Conservation (phyloP, 2,329 filamentous ascomycete species). For the Stagonosporopsis vannaccii region DNA sequence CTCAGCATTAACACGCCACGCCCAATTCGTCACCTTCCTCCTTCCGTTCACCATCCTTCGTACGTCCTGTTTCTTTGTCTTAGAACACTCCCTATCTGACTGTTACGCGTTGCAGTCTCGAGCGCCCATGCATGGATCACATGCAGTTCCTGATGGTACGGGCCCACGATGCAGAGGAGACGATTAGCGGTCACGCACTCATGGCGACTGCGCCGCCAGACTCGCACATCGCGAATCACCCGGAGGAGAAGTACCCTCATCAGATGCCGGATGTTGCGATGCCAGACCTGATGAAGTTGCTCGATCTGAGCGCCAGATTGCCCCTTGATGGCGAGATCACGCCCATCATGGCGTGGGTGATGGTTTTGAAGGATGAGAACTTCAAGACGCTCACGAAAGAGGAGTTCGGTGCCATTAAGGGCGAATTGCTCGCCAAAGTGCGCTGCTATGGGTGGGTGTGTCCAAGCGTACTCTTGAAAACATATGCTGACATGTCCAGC, state of each 20-base stretch:
- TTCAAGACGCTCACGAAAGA: conserved; percentile 69
- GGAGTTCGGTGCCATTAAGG: conserved; percentile 76
- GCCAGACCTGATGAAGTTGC: conserved; percentile 77
- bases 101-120: conserved; percentile 66
- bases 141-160: conserved; percentile 77
- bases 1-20: conserved; percentile 45
- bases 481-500: conserved; percentile 44
- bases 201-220: conserved; percentile 91
- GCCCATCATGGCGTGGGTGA: conserved; percentile 93
- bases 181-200: conserved; percentile 82
- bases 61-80: conserved; percentile 36
- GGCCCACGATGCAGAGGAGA: conserved; percentile 61
- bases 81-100: conserved; percentile 40
- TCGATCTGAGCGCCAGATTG: conserved; percentile 83
- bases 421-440: conserved; percentile 79
- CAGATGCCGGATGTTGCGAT: conserved; percentile 79
- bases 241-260: conserved; percentile 66
- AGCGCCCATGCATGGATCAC: conserved; percentile 93
- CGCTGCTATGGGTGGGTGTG: conserved; percentile 85
- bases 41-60: conserved; percentile 24
- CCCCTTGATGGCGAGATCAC: conserved; percentile 91
- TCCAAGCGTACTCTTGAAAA: not conserved
- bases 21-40: conserved; percentile 28
- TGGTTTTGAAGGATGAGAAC: conserved; percentile 68
- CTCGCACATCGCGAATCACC: conserved; percentile 63